Percentiles rank a stretch among this genome's conserved stretches.
Conservation (phyloP, 768 basidiomycete genomes). For the Mycena polygramma region DNA sequence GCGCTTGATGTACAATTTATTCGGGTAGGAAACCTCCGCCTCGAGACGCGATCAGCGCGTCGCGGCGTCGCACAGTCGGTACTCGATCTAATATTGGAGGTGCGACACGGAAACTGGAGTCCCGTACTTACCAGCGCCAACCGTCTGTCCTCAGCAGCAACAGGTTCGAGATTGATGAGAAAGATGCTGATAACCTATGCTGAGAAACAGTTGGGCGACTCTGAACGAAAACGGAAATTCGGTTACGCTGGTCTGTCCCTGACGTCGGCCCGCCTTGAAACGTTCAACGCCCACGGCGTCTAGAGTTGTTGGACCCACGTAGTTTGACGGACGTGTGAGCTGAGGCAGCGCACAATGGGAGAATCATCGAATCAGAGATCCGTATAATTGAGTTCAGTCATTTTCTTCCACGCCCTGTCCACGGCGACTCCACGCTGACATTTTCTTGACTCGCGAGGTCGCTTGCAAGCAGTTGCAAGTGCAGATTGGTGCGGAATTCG, state of each 20-base stretch:
- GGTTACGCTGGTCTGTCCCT: conserved; percentile 7
- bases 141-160: not conserved
- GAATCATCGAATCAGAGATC: conserved; percentile 28
- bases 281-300: not conserved
- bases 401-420: not conserved
- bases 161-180: conserved; percentile 3
- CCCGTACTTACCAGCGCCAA: not conserved
- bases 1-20: no score
- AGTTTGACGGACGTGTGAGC: not conserved
- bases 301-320: not conserved
- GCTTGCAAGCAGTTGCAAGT: no score
- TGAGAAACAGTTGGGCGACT: not conserved
- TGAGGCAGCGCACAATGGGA: not conserved
- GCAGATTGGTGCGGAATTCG: no score
- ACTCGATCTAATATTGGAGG: no score
- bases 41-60: not conserved
- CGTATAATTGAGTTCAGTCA: not conserved
- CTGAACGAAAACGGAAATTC: not conserved
- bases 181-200: conserved; percentile 6
- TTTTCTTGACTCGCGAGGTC: not conserved
- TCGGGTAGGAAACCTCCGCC: no score
- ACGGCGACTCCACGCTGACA: not conserved
- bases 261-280: conserved; percentile 19
- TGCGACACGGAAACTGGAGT: not conserved
- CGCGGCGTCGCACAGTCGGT: no score